Conservation (phyloP, 306 rosid species). For the Amphicarpaea edgeworthii region DNA sequence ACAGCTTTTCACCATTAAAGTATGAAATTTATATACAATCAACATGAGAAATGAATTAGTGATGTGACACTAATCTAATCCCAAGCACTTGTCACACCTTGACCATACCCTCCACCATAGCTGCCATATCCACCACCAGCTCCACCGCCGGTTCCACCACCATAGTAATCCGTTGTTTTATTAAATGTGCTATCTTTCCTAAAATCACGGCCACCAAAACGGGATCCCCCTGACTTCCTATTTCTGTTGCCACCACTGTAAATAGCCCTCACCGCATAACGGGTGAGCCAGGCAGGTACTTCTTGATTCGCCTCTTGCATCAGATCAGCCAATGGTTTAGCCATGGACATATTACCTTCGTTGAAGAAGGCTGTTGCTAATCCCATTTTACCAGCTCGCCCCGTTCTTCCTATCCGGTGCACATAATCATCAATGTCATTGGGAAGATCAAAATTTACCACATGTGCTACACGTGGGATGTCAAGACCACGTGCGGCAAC, state of each 20-base stretch:
- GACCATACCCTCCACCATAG: constrained; percentile 63
- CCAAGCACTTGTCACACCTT: constrained; percentile 82
- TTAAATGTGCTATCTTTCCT: constrained; percentile 61
- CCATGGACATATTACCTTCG: constrained; percentile 63
- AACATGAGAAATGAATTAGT: constrained; percentile 45
- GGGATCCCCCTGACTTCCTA: constrained; percentile 67
- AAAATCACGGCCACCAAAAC: constrained; percentile 82
- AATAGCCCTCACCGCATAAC: constrained; percentile 65
- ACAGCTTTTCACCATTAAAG: constrained; percentile 40
- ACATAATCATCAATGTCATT: constrained; percentile 88
- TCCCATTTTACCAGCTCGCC: constrained; percentile 85
- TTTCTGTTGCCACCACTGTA: constrained; percentile 63
- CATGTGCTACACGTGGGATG: constrained; percentile 82
- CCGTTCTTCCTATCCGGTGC: constrained; percentile 86
- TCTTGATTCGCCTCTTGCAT: constrained; percentile 90
- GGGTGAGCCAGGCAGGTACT: constrained; percentile 81
- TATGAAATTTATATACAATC: constrained; percentile 58
- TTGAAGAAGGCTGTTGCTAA: constrained; percentile 86
- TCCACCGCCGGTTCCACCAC: constrained; percentile 56
- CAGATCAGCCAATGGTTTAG: constrained; percentile 76
- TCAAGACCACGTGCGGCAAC: constrained; percentile 94
- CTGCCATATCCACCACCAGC: constrained; percentile 56
- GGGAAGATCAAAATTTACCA: constrained; percentile 85
- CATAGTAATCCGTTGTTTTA: constrained; percentile 62
- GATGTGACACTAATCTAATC: constrained; percentile 60